Conservation (phyloP, 2,329 filamentous ascomycete species). For the Botrytis byssoidea region DNA sequence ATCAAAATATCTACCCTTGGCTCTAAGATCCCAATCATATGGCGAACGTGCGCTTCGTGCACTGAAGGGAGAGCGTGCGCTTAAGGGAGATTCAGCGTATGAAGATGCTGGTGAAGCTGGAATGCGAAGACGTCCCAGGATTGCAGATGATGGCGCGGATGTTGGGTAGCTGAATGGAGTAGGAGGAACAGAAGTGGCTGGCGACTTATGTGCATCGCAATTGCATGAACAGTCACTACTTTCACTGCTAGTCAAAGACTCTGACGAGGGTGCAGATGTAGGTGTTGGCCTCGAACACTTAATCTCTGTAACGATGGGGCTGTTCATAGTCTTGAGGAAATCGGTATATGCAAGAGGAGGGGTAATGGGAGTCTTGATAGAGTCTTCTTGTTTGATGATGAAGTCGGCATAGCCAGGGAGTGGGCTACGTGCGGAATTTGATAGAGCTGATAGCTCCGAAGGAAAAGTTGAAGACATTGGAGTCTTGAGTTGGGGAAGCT, state of each 20-base stretch:
- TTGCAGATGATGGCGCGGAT: slow-evolving; percentile 59
- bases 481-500: slow-evolving; percentile 61
- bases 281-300: slow-evolving; percentile 49
- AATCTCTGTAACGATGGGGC: slow-evolving; percentile 37
- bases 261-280: slow-evolving; percentile 44
- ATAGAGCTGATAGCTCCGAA: slow-evolving; percentile 56
- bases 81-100: slow-evolving; percentile 56
- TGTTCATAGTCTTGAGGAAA: slow-evolving; percentile 78
- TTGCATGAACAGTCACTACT: slow-evolving; percentile 57
- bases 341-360: slow-evolving; percentile 88
- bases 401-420: slow-evolving; percentile 58
- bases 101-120: slow-evolving; percentile 73
- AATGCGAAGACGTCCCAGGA: slow-evolving; percentile 64
- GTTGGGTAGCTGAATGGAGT: slow-evolving; percentile 57
- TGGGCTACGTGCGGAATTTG: slow-evolving; percentile 67
- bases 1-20: slow-evolving; percentile 64
- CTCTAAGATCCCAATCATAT: slow-evolving; percentile 74
- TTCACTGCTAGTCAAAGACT: slow-evolving; percentile 40
- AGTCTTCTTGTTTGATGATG: slow-evolving; percentile 65
- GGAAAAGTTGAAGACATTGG: slow-evolving; percentile 62
- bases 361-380: slow-evolving; percentile 80
- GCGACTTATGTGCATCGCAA: slow-evolving; percentile 52
- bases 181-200: slow-evolving; percentile 58
- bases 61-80: slow-evolving; percentile 70
- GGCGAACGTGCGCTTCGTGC: slow-evolving; percentile 63